phyloP scores from a whole-genome alignment of 2,329 filamentous ascomycete genomes.

The Venturiaceae sp. region DNA sequence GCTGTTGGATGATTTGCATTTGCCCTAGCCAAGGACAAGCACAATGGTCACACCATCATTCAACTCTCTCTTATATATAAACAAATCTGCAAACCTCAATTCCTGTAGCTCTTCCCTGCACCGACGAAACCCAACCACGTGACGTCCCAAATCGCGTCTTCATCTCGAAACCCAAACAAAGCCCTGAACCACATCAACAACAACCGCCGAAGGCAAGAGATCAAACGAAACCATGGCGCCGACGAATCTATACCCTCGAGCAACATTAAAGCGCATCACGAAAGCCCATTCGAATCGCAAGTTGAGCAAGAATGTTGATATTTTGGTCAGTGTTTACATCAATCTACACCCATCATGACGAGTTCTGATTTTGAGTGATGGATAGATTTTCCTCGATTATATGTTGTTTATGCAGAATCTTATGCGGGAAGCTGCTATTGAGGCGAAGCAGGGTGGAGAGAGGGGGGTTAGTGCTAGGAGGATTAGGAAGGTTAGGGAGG shows the following conservation, averaged over 20 bases:
- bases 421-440: constrained; percentile 70
- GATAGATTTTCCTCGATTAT: constrained; percentile 75
- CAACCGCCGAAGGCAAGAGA: background rate
- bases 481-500: constrained; percentile 67
- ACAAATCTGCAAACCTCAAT: background rate
- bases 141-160: background rate
- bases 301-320: constrained; percentile 76
- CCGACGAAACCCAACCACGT: background rate
- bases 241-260: constrained; percentile 71
- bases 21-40: background rate
- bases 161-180: background rate
- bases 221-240: constrained; percentile 40
- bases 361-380: background rate
- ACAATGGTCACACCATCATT: background rate
- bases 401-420: constrained; percentile 70
- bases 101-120: background rate
- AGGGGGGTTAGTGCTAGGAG: constrained; percentile 64
- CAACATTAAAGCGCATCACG: constrained; percentile 78
- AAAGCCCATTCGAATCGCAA: constrained; percentile 78
- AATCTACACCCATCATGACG: background rate
- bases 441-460: constrained; percentile 65
- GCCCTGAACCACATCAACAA: background rate
- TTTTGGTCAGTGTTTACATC: constrained; percentile 48
- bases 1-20: background rate
- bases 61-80: background rate